These are phyloP conservation scores for Camellia oleifera DNA, from an alignment of 179 eudicot genomes.

Conservation along the genomic window DNA sequence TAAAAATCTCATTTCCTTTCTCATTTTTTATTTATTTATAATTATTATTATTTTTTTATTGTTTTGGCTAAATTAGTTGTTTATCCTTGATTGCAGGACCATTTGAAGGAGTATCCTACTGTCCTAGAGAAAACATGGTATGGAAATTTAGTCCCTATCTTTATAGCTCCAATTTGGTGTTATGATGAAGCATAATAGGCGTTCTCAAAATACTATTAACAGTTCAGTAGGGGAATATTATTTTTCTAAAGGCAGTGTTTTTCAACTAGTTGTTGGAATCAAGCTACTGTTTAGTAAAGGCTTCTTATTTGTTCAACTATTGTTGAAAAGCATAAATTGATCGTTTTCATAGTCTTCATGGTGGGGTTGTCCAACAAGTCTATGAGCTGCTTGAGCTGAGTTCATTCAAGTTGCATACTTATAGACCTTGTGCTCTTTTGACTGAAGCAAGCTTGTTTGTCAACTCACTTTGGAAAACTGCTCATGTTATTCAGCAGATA, in stretches of 20 bases:
- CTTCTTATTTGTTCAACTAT: neutral
- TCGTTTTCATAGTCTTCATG: neutral
- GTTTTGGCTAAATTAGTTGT: conserved; percentile 7
- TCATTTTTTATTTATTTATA: too few relatives aligned
- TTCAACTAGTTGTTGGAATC: too few relatives aligned
- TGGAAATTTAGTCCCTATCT: neutral
- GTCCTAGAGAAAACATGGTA: conserved; percentile 59
- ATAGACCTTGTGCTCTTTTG: neutral
- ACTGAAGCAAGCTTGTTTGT: neutral
- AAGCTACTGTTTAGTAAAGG: too few relatives aligned
- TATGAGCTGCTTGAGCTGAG: neutral
- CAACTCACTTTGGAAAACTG: neutral
- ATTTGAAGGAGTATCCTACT: conserved; percentile 60
- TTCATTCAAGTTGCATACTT: neutral
- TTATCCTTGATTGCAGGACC: conserved; percentile 59
- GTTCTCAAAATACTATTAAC: neutral
- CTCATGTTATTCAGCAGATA: neutral
- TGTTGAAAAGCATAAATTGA: neutral
- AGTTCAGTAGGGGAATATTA: neutral
- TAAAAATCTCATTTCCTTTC: neutral
- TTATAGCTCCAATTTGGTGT: neutral
- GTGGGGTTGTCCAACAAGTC: neutral
- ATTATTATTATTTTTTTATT: neutral
- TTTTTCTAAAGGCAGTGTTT: neutral
- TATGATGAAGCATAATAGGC: neutral